These are phyloP conservation scores for Fusarium nodosum DNA, from an alignment of 2,329 filamentous ascomycete species.

Conservation along the genomic window DNA sequence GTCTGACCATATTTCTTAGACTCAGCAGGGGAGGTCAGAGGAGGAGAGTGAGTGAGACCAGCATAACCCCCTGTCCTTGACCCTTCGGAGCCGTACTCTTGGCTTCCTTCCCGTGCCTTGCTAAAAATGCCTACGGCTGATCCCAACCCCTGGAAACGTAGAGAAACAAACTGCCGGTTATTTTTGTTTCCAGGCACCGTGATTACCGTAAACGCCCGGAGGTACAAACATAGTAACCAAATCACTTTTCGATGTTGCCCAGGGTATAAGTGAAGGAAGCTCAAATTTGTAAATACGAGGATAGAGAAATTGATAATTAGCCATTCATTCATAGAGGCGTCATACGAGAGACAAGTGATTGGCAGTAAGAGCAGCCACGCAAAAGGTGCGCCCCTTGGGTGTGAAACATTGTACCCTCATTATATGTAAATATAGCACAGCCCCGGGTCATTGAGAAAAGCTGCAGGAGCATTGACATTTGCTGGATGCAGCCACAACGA, in stretches of 20 bases:
- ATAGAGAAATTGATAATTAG: not conserved
- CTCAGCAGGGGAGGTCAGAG: constrained; percentile 17
- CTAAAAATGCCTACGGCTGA: not conserved
- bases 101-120: constrained; percentile 1
- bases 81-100: constrained; percentile 8
- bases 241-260: not conserved
- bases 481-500: constrained; percentile 22
- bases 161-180: not conserved
- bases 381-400: constrained; percentile 6
- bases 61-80: constrained; percentile 9
- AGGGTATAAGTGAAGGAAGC: not conserved
- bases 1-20: constrained; percentile 1
- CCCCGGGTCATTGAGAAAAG: not conserved
- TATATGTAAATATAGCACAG: constrained; percentile 28
- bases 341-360: constrained; percentile 41
- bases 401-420: constrained; percentile 18
- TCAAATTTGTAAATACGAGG: constrained; percentile 28
- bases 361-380: constrained; percentile 30
- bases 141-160: not conserved
- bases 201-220: constrained; percentile 14
- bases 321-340: constrained; percentile 2
- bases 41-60: constrained; percentile 22
- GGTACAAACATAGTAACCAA: constrained; percentile 6
- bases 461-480: constrained; percentile 3
- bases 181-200: not conserved